Percentiles rank a stretch among this genome's conserved stretches.
These are phyloP conservation scores for Actinomortierella ambigua DNA, from an alignment of 371 early-diverging fungal species.

Conservation along the genomic window DNA sequence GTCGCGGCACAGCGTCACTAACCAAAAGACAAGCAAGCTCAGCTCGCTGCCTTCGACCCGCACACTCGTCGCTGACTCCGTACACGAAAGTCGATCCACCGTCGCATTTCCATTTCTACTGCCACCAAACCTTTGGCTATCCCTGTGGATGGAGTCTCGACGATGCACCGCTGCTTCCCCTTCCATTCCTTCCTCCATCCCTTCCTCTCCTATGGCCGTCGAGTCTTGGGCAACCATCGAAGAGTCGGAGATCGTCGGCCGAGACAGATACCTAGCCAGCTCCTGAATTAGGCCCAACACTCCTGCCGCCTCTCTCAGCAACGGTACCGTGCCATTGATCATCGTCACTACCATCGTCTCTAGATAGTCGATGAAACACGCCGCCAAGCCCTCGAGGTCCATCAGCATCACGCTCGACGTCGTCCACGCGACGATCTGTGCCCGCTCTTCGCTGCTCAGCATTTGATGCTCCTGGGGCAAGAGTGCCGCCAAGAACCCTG, in stretches of 20 bases:
- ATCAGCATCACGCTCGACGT: constrained; percentile 28
- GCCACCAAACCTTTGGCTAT: background rate
- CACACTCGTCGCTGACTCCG: background rate
- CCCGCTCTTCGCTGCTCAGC: background rate
- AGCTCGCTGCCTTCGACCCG: constrained; percentile 9
- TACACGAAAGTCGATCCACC: background rate
- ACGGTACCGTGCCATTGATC: constrained; percentile 40
- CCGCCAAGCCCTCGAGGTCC: constrained; percentile 35
- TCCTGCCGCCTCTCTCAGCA: constrained; percentile 37
- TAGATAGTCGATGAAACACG: constrained; percentile 31
- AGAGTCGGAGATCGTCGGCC: no score
- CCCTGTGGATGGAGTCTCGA: background rate
- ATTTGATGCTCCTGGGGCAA: constrained; percentile 39
- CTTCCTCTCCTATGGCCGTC: background rate
- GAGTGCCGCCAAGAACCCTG: constrained; percentile 27
- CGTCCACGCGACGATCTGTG: constrained; percentile 41
- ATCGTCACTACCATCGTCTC: constrained; percentile 19
- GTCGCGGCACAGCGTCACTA: constrained; percentile 33
- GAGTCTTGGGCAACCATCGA: no score
- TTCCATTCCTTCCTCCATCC: background rate
- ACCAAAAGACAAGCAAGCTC: constrained; percentile 30
- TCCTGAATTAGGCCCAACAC: constrained; percentile 27
- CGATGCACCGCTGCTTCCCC: no score
- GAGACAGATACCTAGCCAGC: constrained; percentile 28
- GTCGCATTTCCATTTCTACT: no score